A percentile compares a stretch with the other conserved stretches of the same genome.
phyloP scores from a whole-genome alignment of 1,284 basidiomycete species.

The Puccinia triticina region DNA sequence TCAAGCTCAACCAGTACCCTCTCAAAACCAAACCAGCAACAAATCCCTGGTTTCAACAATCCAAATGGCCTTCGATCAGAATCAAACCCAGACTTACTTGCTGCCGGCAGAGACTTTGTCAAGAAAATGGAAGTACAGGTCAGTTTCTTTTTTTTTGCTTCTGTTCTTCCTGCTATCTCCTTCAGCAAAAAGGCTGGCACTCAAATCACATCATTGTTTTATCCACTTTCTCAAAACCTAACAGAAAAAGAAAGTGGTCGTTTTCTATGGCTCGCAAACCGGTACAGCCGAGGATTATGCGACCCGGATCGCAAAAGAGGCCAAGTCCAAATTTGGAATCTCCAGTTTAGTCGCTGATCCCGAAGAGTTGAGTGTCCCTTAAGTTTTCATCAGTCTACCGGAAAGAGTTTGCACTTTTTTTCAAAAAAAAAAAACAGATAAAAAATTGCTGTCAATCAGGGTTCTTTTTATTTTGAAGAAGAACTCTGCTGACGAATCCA shows the following conservation, averaged over 20 bases:
- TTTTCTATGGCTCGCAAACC: slow-evolving; percentile 95
- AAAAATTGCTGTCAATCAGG: not conserved
- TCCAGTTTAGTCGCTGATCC: slow-evolving; percentile 92
- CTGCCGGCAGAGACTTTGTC: slow-evolving; percentile 33
- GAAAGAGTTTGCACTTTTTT: not conserved
- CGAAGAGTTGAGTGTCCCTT: slow-evolving; percentile 67
- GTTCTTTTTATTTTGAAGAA: too few species aligned
- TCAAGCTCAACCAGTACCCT: not conserved
- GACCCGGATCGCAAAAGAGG: slow-evolving; percentile 78
- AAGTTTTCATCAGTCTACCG: not conserved
- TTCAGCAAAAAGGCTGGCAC: not conserved
- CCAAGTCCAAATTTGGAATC: slow-evolving; percentile 88
- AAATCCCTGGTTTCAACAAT: slow-evolving; percentile 2
- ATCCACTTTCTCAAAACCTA: not conserved
- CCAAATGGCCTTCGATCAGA: not conserved
- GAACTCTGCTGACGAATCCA: too few species aligned
- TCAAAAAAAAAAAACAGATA: not conserved
- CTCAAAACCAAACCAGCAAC: not conserved
- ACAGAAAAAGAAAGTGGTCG: slow-evolving; percentile 83
- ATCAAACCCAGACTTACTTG: slow-evolving; percentile 10
- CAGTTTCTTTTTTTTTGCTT: not conserved
- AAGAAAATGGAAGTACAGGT: slow-evolving; percentile 43
- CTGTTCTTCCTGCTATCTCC: not conserved
- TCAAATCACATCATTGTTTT: not conserved
- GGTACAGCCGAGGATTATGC: slow-evolving; percentile 96